Evolutionary conservation across 2,329 filamentous ascomycete genomes (phyloP).

Genomic region (Fusarium siculi): DNA sequence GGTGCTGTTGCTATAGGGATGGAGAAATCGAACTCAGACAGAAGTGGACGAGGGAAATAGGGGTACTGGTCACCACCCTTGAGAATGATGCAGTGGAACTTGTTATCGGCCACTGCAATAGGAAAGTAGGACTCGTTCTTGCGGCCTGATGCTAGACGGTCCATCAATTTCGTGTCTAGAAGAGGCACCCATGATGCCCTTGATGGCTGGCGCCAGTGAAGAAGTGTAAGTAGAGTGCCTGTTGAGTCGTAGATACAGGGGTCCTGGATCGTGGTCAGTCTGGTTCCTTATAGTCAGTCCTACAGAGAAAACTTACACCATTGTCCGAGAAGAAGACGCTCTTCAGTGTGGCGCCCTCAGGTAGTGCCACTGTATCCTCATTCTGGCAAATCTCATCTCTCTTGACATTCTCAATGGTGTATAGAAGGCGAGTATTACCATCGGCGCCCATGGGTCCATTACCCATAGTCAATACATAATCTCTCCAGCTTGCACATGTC

Average conservation of each 20-base stretch:
- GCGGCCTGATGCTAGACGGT: conserved; percentile 83
- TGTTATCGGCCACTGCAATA: conserved; percentile 88
- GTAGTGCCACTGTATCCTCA: conserved; percentile 89
- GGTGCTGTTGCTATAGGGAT: conserved; percentile 76
- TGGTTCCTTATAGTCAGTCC: background rate
- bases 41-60: conserved; percentile 88
- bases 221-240: conserved; percentile 85
- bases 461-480: conserved; percentile 96
- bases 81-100: conserved; percentile 98
- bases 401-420: conserved; percentile 95
- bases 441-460: conserved; percentile 87
- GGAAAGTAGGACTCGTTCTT: conserved; percentile 96
- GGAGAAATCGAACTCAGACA: conserved; percentile 93
- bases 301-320: conserved; percentile 69
- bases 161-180: conserved; percentile 85
- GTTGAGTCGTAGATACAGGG: conserved; percentile 96
- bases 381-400: conserved; percentile 94
- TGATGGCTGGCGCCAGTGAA: conserved; percentile 89
- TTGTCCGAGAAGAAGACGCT: conserved; percentile 92
- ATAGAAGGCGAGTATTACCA: conserved; percentile 81
- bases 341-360: conserved; percentile 76
- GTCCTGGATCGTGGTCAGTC: conserved; percentile 64
- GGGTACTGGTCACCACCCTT: conserved; percentile 94
- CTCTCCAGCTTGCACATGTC: conserved; percentile 91
- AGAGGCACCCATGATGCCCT: conserved; percentile 93